Evolutionary conservation across 2,329 filamentous ascomycete genomes (phyloP).

Genomic region (Sporothrix schenckii): DNA sequence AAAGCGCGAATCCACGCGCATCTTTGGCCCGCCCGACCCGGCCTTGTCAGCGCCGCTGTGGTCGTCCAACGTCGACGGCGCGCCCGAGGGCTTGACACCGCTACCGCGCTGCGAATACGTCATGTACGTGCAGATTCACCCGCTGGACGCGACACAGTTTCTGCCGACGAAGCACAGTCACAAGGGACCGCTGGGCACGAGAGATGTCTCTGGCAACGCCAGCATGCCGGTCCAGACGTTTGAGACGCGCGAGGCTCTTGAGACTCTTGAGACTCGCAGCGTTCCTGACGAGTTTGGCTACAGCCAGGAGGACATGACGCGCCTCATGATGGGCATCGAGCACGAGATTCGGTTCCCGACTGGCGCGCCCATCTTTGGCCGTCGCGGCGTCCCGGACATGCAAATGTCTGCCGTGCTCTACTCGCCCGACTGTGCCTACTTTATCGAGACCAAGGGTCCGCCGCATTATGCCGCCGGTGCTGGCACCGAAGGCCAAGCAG

Average conservation of each 20-base stretch:
- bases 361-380: conserved; percentile 58
- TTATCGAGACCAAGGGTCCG: conserved; percentile 66
- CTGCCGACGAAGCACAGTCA: background rate
- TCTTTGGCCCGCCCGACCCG: conserved; percentile 63
- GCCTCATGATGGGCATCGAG: conserved; percentile 54
- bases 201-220: background rate
- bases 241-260: background rate
- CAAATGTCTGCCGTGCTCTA: conserved; percentile 66
- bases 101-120: conserved; percentile 86
- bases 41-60: conserved; percentile 64
- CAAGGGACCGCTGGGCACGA: background rate
- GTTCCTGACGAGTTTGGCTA: conserved; percentile 28
- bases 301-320: conserved; percentile 35
- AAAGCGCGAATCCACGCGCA: conserved; percentile 61
- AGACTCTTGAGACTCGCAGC: background rate
- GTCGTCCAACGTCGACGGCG: conserved; percentile 68
- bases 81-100: conserved; percentile 61
- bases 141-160: conserved; percentile 49
- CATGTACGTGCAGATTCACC: conserved; percentile 78
- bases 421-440: conserved; percentile 69
- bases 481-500: conserved; percentile 42
- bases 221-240: background rate
- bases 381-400: conserved; percentile 53
- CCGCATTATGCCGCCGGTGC: conserved; percentile 57
- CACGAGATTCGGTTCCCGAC: conserved; percentile 64